Evolutionary conservation across 345 rosid species (phyloP).

Genomic region (Leavenworthia alabamica): DNA sequence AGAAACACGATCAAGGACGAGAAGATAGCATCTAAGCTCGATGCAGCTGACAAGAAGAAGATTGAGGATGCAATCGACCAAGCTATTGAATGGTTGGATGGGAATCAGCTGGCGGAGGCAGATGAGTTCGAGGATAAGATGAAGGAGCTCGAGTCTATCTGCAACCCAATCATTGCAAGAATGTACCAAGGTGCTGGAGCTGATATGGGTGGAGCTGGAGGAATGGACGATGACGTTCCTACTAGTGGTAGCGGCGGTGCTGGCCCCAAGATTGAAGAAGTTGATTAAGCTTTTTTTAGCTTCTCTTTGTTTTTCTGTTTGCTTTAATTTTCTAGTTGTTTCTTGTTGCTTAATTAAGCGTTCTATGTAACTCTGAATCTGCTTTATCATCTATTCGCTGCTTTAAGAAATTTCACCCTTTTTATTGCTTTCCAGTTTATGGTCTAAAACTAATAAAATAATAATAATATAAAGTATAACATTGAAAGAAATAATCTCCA

Average conservation of each 20-base stretch:
- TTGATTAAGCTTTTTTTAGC: conserved; percentile 33
- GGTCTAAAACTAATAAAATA: too few relatives aligned
- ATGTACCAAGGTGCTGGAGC: conserved; percentile 44
- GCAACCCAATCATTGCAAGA: conserved; percentile 56
- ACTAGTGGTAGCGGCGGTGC: conserved; percentile 39
- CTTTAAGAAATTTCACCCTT: too few relatives aligned
- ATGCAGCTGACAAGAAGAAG: conserved; percentile 52
- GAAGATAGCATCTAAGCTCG: conserved; percentile 44
- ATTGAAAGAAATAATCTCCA: too few relatives aligned
- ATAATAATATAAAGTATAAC: too few relatives aligned
- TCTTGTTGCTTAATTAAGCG: background rate
- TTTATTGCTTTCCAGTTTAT: background rate
- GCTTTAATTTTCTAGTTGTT: background rate
- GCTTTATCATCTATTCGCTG: background rate
- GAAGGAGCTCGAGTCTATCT: conserved; percentile 54
- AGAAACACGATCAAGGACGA: conserved; percentile 58
- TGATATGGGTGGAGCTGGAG: conserved; percentile 35
- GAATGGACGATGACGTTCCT: conserved; percentile 33
- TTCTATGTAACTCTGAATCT: background rate
- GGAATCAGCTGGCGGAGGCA: conserved; percentile 48
- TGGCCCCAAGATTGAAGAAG: conserved; percentile 68
- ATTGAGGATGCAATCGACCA: conserved; percentile 51
- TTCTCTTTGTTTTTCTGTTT: background rate
- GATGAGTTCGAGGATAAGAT: conserved; percentile 61
- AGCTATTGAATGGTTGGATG: conserved; percentile 50